A percentile compares a stretch with the other conserved stretches of the same genome.
phyloP scores from a whole-genome alignment of 2,329 filamentous ascomycete species.

The Apiospora kogelbergensis region DNA sequence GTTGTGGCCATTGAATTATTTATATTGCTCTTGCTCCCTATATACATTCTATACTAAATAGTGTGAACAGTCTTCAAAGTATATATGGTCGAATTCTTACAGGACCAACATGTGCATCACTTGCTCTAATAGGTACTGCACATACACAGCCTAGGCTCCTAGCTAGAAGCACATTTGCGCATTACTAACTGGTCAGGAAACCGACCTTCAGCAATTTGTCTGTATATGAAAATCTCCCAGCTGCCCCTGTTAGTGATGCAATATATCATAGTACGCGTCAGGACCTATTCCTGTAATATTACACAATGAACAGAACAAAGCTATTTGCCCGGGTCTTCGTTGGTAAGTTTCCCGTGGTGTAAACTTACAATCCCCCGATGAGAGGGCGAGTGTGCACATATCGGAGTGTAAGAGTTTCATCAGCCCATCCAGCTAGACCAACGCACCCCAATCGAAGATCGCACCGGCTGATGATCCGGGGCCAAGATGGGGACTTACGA shows the following conservation, averaged over 20 bases:
- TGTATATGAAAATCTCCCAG: no score
- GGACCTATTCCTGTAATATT: background rate
- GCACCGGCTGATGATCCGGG: background rate
- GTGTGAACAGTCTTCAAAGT: no score
- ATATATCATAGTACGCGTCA: background rate
- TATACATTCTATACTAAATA: no score
- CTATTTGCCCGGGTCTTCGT: background rate
- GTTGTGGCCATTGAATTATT: no score
- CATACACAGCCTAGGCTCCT: no score
- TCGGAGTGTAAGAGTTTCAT: slow-evolving; percentile 1
- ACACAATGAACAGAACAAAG: background rate
- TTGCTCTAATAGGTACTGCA: background rate
- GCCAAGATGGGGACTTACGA: slow-evolving; percentile 4
- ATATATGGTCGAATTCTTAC: no score
- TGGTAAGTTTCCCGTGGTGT: background rate
- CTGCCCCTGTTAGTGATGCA: no score
- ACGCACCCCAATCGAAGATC: background rate
- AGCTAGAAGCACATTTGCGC: background rate
- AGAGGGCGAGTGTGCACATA: background rate
- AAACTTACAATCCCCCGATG: background rate
- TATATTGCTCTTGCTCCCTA: no score
- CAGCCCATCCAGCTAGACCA: background rate
- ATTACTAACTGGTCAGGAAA: no score
- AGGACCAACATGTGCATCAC: background rate
- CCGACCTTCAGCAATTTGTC: background rate